phyloP scores from a whole-genome alignment of 805 yeast species.

The Candida awuae region DNA sequence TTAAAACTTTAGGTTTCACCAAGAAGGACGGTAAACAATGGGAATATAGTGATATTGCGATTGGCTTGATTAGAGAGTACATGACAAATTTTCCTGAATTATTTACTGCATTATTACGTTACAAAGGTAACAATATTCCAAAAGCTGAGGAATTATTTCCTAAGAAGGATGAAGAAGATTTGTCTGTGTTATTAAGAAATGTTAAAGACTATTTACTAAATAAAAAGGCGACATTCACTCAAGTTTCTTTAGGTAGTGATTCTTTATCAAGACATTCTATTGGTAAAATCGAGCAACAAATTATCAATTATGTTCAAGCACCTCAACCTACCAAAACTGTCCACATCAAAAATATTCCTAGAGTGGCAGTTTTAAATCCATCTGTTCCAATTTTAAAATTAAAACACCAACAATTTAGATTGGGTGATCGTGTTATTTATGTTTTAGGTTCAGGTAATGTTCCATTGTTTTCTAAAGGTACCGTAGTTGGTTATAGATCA shows the following conservation, averaged over 20 bases:
- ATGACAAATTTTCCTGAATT: conserved; percentile 52
- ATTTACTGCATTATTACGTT: conserved; percentile 31
- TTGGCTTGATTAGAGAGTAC: conserved; percentile 57
- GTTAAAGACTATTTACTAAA: conserved; percentile 39
- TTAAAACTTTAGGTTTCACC: conserved; percentile 85
- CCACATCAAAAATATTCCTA: conserved; percentile 74
- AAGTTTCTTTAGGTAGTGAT: conserved; percentile 72
- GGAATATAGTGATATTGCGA: conserved; percentile 76
- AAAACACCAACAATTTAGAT: conserved; percentile 63
- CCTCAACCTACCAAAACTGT: conserved; percentile 42
- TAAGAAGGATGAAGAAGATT: conserved; percentile 32
- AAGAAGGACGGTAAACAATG: conserved; percentile 58
- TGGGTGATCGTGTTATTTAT: conserved; percentile 87
- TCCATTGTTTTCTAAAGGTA: conserved; percentile 81
- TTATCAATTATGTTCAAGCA: conserved; percentile 37
- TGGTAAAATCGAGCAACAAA: conserved; percentile 54
- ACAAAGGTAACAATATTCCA: conserved; percentile 30
- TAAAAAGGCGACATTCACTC: conserved; percentile 39
- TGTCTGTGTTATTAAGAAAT: conserved; percentile 35
- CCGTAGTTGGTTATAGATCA: conserved; percentile 60
- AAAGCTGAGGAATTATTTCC: conserved; percentile 30
- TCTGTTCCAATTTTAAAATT: conserved; percentile 61
- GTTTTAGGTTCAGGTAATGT: conserved; percentile 85
- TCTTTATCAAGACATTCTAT: conserved; percentile 62
- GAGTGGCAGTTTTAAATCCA: conserved; percentile 74